phyloP scores from a whole-genome alignment of 1,284 basidiomycete species.

The Vanrija sp. region DNA sequence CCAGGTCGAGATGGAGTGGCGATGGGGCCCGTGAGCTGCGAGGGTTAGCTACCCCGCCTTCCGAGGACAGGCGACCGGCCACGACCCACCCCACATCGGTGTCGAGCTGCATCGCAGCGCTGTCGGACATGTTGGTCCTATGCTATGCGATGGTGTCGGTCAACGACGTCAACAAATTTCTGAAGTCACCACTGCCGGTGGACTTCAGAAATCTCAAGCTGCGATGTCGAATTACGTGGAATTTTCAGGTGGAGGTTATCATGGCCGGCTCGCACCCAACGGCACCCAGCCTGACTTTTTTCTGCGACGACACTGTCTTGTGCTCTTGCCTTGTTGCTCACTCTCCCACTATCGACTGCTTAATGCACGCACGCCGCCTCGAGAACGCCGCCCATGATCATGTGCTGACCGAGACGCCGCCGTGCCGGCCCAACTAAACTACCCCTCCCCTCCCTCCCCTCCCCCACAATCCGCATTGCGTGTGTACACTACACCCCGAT shows the following conservation, averaged over 20 bases:
- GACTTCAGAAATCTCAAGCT: background rate
- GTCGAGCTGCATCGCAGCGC: too few species aligned
- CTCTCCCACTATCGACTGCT: background rate
- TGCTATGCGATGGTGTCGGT: too few species aligned
- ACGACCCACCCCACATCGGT: too few species aligned
- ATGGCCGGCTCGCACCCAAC: background rate
- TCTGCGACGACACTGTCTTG: background rate
- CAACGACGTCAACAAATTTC: slow-evolving; percentile 7
- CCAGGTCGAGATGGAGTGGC: slow-evolving; percentile 11
- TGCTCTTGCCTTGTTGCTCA: background rate
- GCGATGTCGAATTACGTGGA: background rate
- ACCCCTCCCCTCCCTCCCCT: background rate
- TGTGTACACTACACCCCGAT: slow-evolving; percentile 44
- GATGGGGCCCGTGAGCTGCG: background rate
- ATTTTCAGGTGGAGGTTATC: background rate
- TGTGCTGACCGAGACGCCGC: too few species aligned
- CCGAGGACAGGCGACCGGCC: too few species aligned
- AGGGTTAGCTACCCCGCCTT: too few species aligned
- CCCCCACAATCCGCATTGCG: slow-evolving; percentile 20
- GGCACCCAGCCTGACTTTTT: too few species aligned
- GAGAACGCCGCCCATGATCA: too few species aligned
- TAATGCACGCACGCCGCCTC: background rate
- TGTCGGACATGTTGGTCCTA: too few species aligned
- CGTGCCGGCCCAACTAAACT: background rate
- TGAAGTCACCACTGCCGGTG: background rate